Evolutionary conservation across 2,329 filamentous ascomycete genomes (phyloP), one percentile per base, ranked within the genome.

Genomic region (Phyllosticta capitalensis): DNA sequence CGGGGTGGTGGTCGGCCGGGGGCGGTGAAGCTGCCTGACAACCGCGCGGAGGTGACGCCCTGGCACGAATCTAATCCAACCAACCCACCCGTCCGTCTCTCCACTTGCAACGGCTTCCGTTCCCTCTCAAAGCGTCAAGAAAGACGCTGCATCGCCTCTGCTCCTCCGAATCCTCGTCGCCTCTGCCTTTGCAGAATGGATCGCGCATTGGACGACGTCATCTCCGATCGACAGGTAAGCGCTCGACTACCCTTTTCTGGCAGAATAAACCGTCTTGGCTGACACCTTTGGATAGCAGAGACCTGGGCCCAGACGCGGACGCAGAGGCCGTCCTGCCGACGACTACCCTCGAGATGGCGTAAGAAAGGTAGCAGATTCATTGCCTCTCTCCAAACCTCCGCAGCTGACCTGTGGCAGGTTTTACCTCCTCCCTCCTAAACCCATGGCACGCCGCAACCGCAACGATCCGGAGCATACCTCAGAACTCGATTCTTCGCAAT

Each of bases 301-400:
- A 60, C 64, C 61, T 55, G 59, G 60, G 24, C 51, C 24, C 30
- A 30, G 26, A 55, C 69, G 73, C 64, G 71, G 72, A 64, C 72
- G 48, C 73, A 64, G 73, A 64, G 68, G 67, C 64, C 75, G 77
- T 66, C 74, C 77, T 64, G 72, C 74, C 61, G 71, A 75, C 70
- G 78, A 79, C 53, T 86, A 82, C 67, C 87, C 88, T 69, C 87
- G 89, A 76, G 89, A 94, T 77, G 89, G 89, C 76, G 83, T 92
- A 73, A 92, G 87, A 91, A 95, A 95, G 90, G 90, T 92, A 48
- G 14, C 54, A 45, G 45, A 12, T 14, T 24, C 58, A 14, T 33
- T n/a, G 45, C 45, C 22, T 59, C 26, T 38, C 38, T 12, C 22
- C 14, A 10, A 45, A 21, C 19, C 45, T 49, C 20, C 19, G 48